Percentiles rank a stretch among this genome's conserved stretches.
phyloP scores from a whole-genome alignment of 257 asterid species.

The Solanum pinnatisectum region DNA sequence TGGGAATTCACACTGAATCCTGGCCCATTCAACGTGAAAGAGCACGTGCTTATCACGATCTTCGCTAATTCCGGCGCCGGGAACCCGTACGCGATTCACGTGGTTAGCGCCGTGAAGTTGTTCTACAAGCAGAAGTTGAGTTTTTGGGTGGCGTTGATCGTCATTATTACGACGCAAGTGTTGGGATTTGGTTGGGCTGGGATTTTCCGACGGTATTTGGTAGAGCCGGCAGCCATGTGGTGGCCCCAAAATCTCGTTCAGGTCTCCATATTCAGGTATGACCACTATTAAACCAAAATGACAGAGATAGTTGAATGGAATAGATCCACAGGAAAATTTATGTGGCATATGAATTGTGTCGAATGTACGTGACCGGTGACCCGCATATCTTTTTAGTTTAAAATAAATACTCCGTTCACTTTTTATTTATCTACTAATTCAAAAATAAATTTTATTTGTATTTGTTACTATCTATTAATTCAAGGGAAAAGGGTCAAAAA shows the following conservation, averaged over 20 bases:
- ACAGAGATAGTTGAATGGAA: background rate
- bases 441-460: no score
- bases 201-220: constrained; percentile 66
- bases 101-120: constrained; percentile 74
- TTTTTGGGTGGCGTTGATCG: constrained; percentile 69
- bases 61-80: constrained; percentile 85
- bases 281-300: background rate
- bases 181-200: constrained; percentile 96
- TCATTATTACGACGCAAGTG: constrained; percentile 70
- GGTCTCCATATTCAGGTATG: constrained; percentile 82
- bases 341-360: background rate
- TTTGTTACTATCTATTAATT: no score
- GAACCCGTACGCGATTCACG: constrained; percentile 74
- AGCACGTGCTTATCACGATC: constrained; percentile 83
- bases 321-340: background rate
- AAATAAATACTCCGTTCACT: no score
- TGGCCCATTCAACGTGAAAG: constrained; percentile 70
- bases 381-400: background rate
- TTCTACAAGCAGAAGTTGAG: constrained; percentile 56
- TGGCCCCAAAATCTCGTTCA: constrained; percentile 97
- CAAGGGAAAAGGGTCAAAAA: no score
- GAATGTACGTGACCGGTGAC: background rate
- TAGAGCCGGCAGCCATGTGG: constrained; percentile 98
- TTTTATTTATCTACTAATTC: no score
- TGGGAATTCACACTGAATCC: constrained; percentile 73